These are phyloP conservation scores for Dentipellis fragilis DNA, from an alignment of 768 basidiomycete species.

Conservation along the genomic window DNA sequence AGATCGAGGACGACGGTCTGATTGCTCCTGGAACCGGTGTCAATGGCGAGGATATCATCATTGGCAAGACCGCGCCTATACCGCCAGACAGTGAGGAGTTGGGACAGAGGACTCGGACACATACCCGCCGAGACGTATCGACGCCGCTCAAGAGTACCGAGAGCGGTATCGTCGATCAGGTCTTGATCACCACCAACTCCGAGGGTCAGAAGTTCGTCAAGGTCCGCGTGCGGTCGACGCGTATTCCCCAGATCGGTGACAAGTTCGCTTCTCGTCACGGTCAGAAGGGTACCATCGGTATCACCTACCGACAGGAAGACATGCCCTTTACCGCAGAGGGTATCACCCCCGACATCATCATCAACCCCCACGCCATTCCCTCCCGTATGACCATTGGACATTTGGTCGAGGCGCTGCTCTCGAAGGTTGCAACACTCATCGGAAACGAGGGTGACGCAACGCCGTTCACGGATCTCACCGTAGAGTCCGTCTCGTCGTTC, in stretches of 20 bases:
- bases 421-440: conserved; percentile 91
- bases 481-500: conserved; percentile 93
- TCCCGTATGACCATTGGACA: conserved; percentile 99
- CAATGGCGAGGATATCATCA: conserved; percentile 95
- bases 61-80: conserved; percentile 96
- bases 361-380: conserved; percentile 99
- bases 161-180: conserved; percentile 95
- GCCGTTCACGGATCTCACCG: conserved; percentile 96
- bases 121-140: conserved; percentile 92
- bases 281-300: conserved; percentile 99
- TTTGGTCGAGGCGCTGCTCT: conserved; percentile 94
- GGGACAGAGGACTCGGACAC: conserved; percentile 88
- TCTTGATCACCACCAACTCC: conserved; percentile 89
- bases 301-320: conserved; percentile 98
- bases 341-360: conserved; percentile 93
- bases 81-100: conserved; percentile 96
- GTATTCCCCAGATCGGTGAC: conserved; percentile 96
- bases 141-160: conserved; percentile 97
- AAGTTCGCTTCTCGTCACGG: conserved; percentile 99
- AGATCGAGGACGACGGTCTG: conserved; percentile 91
- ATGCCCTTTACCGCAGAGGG: conserved; percentile 99
- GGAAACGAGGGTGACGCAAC: conserved; percentile 98
- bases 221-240: conserved; percentile 89
- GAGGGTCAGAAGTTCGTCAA: conserved; percentile 99
- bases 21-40: conserved; percentile 95